These are phyloP conservation scores for Sporodiniella umbellata DNA, from an alignment of 371 early-diverging fungal genomes.

Conservation along the genomic window DNA sequence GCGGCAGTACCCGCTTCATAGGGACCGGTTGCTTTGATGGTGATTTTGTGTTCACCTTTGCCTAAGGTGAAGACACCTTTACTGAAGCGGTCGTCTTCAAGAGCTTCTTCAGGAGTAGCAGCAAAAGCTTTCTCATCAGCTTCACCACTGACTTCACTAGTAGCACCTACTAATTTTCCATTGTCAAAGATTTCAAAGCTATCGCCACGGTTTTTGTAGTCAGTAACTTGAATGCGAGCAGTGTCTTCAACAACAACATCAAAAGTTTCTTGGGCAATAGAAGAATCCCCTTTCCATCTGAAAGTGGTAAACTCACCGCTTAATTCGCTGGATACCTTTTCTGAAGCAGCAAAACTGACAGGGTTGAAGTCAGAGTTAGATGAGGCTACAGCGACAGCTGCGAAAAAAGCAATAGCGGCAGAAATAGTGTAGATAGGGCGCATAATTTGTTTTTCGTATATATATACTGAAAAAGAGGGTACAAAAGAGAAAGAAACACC, in stretches of 20 bases:
- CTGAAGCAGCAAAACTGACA: conserved; percentile 14
- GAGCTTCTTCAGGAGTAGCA: conserved; percentile 44
- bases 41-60: conserved; percentile 41
- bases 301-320: conserved; percentile 27
- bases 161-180: conserved; percentile 30
- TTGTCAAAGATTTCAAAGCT: conserved; percentile 44
- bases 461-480: too few species aligned
- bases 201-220: conserved; percentile 48
- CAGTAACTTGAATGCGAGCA: conserved; percentile 36
- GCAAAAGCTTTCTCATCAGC: conserved; percentile 33
- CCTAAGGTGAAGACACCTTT: conserved; percentile 38
- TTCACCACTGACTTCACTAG: conserved; percentile 23
- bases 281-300: conserved; percentile 37
- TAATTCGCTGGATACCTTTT: conserved; percentile 8
- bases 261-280: conserved; percentile 33
- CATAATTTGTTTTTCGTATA: conserved; percentile 4
- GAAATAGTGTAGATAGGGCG: conserved; percentile 16
- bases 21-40: conserved; percentile 40
- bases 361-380: conserved; percentile 19
- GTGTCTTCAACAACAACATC: conserved; percentile 26
- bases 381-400: conserved; percentile 17
- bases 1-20: conserved; percentile 49
- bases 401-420: conserved; percentile 20
- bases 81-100: conserved; percentile 35
- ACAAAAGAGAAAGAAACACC: background rate